Conservation (phyloP, 495 filamentous ascomycete species). For the Trichoderma reesei region DNA sequence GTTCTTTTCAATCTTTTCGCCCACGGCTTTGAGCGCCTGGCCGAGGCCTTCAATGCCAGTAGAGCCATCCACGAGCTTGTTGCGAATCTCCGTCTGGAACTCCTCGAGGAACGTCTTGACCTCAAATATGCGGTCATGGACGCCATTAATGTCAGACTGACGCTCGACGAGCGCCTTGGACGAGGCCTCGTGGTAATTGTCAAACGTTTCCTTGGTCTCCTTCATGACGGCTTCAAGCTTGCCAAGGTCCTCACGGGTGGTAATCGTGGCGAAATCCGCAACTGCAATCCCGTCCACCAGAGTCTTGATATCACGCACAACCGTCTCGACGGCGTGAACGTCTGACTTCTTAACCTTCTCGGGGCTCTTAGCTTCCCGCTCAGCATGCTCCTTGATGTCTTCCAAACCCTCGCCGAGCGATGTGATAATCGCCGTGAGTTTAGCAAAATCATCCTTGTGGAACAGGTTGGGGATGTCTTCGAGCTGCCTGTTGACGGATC, state of each 20-base stretch:
- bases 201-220: slow-evolving; percentile 60
- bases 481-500: slow-evolving; percentile 45
- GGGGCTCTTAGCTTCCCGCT: slow-evolving; percentile 45
- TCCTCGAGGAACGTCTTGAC: slow-evolving; percentile 43
- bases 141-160: slow-evolving; percentile 39
- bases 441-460: slow-evolving; percentile 64
- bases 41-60: slow-evolving; percentile 40
- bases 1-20: slow-evolving; percentile 48
- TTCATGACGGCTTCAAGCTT: slow-evolving; percentile 47
- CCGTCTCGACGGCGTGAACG: slow-evolving; percentile 63
- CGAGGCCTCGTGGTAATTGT: slow-evolving; percentile 60
- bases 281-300: slow-evolving; percentile 61
- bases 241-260: slow-evolving; percentile 51
- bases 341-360: slow-evolving; percentile 69
- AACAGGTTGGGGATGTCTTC: slow-evolving; percentile 43
- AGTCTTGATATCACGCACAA: slow-evolving; percentile 71
- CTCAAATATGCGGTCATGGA: slow-evolving; percentile 41
- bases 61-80: slow-evolving; percentile 42
- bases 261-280: slow-evolving; percentile 54
- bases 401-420: slow-evolving; percentile 65
- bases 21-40: slow-evolving; percentile 52
- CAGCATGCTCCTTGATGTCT: slow-evolving; percentile 60
- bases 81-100: slow-evolving; percentile 36
- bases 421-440: slow-evolving; percentile 65
- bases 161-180: slow-evolving; percentile 73